Base-by-base conservation (phyloP, 257 asterid species). In the Nemophila menziesii region DNA sequence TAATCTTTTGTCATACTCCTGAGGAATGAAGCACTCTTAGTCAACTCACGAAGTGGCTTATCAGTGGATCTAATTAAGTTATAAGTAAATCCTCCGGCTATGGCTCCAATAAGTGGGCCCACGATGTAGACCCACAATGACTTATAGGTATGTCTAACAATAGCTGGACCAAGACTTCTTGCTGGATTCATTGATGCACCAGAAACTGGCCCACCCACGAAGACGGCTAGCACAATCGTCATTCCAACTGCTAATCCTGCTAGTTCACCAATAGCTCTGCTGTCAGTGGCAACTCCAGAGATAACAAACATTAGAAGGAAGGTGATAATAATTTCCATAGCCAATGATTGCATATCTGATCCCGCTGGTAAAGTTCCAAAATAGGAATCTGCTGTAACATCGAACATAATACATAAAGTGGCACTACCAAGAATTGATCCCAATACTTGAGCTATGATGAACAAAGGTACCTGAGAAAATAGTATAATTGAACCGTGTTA, bases 171-270 rank as follows among this genome's bases (percentile, higher is more conserved):
- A 42, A 86, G 45, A 50, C 92, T 86, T 64, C 94, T 65, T 11
- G 96, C 94, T 20, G 94, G 96, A 57, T 86, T 86, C 96, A 86
- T 82, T 0, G 94, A 86, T 4, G 93, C 94, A 21, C 96, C 96
- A 5, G 96, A 82, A 29, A 79, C 60, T 3, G 87, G 94, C 67
- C 96, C n/a, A n/a, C n/a, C n/a, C n/a, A n/a, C n/a, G n/a, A n/a
- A n/a, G n/a, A n/a, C n/a, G n/a, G n/a, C n/a, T 16, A 86, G 46
- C 29, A 60, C 55, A 38, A 86, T 74, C 20, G 94, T 82, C 87
- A 82, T 82, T 16, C 97, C 97, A 13, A 79, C 65, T 4, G 69
- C 75, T 4, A 79, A 0, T 14, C 94, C 97, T 7, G 53, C 69
- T 1, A 72, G 43, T 26, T 70, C 70, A 55, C 71, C 79, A 9